Base-by-base conservation (phyloP, 495 filamentous ascomycete genomes). In the Talaromyces adpressus region DNA sequence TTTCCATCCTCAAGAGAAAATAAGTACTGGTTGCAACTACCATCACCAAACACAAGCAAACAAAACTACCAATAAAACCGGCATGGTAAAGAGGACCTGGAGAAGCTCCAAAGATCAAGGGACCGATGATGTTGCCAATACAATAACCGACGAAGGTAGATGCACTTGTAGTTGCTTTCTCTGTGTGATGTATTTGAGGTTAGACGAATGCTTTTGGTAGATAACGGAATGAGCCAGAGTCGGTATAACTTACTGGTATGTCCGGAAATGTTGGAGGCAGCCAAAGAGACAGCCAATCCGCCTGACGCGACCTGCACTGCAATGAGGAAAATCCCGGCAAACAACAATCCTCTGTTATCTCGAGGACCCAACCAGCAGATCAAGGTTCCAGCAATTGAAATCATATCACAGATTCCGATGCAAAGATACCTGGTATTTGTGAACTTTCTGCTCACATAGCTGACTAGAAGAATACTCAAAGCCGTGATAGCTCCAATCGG, bases 111-210 rank as follows among this genome's bases (percentile, higher is more conserved):
- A 71, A 79, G 27, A 73, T 74, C 52, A 76, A 72, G 18, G 75
- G 75, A 0, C 76, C 76, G 45, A 74, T 68, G 47, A 79, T 75
- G 64, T 77, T 78, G 1, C 75, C 75, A 22, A 72, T 62, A 61
- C 75, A 78, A 49, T 76, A 76, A 6, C 65, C 73, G 14, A 73
- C 65, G 30, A 78, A 76, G 65, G 75, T 67, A n/a, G 76, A 25
- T 3, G 73, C 77, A 25, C 71, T 77, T 4, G 77, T 74, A 0
- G 76, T 74, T 3, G 72, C 77, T 61, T 87, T 87, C 69, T 89
- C 87, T 9, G 86, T 88, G 70, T 57, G 8, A 25, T 4, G 57
- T 4, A 59, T 20, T 20, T 39, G 2, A 22, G 41, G 22, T 12
- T 32, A 14, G 57, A 27, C 27, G 3, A 27, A 4, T 4, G n/a